Conservation (phyloP, 2,329 filamentous ascomycete species). For the Pseudogymnoascus sp. region DNA sequence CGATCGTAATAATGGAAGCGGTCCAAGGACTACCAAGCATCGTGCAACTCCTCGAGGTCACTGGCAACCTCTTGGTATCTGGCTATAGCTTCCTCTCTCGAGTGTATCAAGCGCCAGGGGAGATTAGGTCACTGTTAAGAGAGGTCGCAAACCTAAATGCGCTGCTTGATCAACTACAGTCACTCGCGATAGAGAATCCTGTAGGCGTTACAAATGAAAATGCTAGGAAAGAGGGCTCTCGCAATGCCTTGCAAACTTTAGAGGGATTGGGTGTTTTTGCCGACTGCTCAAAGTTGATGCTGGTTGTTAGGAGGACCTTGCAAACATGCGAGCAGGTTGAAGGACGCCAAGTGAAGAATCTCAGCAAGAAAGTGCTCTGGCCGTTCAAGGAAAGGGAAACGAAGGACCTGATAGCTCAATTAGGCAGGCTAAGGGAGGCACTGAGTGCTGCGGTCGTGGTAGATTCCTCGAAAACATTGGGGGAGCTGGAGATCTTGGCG, state of each 20-base stretch:
- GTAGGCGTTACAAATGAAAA: neutral
- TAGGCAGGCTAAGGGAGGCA: neutral
- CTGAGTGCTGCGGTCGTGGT: slow-evolving; percentile 11
- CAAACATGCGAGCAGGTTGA: slow-evolving; percentile 10
- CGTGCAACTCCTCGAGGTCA: slow-evolving; percentile 13
- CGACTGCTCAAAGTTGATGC: slow-evolving; percentile 9
- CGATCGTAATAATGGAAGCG: slow-evolving; percentile 12
- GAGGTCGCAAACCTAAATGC: slow-evolving; percentile 12
- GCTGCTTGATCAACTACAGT: slow-evolving; percentile 11
- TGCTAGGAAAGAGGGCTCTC: neutral
- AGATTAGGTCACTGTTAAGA: slow-evolving; percentile 11
- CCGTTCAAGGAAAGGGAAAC: slow-evolving; percentile 14
- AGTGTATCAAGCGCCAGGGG: slow-evolving; percentile 13
- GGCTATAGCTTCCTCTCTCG: slow-evolving; percentile 14
- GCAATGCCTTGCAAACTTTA: slow-evolving; percentile 8
- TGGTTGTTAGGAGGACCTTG: slow-evolving; percentile 2
- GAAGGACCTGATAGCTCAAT: slow-evolving; percentile 11
- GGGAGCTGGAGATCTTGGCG: neutral
- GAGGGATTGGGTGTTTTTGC: slow-evolving; percentile 11
- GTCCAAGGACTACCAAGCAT: slow-evolving; percentile 10
- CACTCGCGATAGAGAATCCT: neutral
- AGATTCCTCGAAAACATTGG: slow-evolving; percentile 5
- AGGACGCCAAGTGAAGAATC: slow-evolving; percentile 11
- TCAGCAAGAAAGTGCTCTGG: slow-evolving; percentile 12
- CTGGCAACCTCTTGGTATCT: slow-evolving; percentile 9